Evolutionary conservation across 441 rosid genomes (phyloP).

Genomic region (Viola pubescens): DNA sequence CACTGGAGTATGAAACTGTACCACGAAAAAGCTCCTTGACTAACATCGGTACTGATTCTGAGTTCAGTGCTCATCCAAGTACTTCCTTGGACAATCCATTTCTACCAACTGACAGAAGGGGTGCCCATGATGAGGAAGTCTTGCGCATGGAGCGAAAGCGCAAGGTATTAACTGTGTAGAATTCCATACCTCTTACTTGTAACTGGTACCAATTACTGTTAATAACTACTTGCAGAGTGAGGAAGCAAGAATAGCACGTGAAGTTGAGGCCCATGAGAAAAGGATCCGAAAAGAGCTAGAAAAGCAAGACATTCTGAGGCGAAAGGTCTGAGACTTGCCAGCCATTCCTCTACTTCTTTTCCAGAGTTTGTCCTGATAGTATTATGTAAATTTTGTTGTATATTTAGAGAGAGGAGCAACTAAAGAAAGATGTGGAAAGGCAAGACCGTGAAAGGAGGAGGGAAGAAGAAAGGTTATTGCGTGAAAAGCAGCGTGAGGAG

Average conservation of each 20-base stretch:
- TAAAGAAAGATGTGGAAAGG: conserved; percentile 88
- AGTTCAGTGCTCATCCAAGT: conserved; percentile 35
- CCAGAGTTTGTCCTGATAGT: conserved; percentile 14
- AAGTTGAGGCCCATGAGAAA: conserved; percentile 80
- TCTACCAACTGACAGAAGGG: conserved; percentile 42
- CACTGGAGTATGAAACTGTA: conserved; percentile 40
- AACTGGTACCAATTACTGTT: conserved; percentile 1
- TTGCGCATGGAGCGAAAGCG: conserved; percentile 57
- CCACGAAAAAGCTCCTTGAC: conserved; percentile 34
- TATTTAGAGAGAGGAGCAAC: conserved; percentile 79
- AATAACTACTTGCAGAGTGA: conserved; percentile 46
- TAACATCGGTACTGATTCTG: conserved; percentile 32
- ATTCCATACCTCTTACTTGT: not conserved
- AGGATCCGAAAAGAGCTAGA: conserved; percentile 84
- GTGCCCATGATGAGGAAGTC: conserved; percentile 46
- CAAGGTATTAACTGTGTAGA: conserved; percentile 39
- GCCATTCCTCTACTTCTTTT: conserved; percentile 7
- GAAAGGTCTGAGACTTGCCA: conserved; percentile 47
- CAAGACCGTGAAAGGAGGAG: conserved; percentile 87
- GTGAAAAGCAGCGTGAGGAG: conserved; percentile 91
- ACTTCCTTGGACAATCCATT: conserved; percentile 40
- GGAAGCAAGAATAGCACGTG: conserved; percentile 76
- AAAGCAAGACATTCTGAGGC: conserved; percentile 73
- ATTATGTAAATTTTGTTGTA: conserved; percentile 9
- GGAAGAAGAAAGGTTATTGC: conserved; percentile 83